phyloP scores from a whole-genome alignment of 2,329 filamentous ascomycete genomes.

The Phaeomoniella chlamydospora region DNA sequence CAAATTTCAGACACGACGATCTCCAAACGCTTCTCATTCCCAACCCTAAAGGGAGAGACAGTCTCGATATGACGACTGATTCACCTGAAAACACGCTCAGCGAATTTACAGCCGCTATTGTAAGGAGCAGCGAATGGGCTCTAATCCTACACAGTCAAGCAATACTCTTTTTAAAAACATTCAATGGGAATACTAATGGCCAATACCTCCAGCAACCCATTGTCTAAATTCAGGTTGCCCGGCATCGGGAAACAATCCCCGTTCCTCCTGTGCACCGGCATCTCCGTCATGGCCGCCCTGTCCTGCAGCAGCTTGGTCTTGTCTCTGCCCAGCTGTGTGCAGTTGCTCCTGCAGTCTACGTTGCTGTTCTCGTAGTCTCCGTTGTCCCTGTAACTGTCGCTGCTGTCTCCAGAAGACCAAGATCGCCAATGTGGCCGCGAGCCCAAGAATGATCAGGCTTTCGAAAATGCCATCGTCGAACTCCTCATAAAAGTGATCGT shows the following conservation, averaged over 20 bases:
- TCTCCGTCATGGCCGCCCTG: constrained; percentile 8
- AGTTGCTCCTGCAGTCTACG: constrained; percentile 19
- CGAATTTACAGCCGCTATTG: too few species aligned
- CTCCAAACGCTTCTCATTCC: too few species aligned
- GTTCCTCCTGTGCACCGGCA: constrained; percentile 20
- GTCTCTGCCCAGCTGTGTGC: constrained; percentile 10
- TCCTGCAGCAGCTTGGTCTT: constrained; percentile 8
- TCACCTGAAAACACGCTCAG: too few species aligned
- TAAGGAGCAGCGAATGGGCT: too few species aligned
- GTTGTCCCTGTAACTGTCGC: constrained; percentile 10
- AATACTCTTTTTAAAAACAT: too few species aligned
- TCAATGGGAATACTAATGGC: constrained; percentile 25
- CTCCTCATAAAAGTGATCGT: constrained; percentile 38
- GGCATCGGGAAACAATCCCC: constrained; percentile 49
- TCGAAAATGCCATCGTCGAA: constrained; percentile 70
- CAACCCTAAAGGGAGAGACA: too few species aligned
- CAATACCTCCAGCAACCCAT: constrained; percentile 55
- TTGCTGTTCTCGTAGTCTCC: constrained; percentile 10
- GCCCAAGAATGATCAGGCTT: constrained; percentile 65
- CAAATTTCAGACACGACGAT: too few species aligned
- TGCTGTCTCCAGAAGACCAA: constrained; percentile 46
- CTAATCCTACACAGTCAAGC: too few species aligned
- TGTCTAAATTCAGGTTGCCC: constrained; percentile 54
- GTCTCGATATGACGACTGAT: too few species aligned
- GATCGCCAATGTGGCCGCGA: constrained; percentile 60